Evolutionary conservation across 257 asterid genomes (phyloP).

Genomic region (Gentiana dahurica): DNA sequence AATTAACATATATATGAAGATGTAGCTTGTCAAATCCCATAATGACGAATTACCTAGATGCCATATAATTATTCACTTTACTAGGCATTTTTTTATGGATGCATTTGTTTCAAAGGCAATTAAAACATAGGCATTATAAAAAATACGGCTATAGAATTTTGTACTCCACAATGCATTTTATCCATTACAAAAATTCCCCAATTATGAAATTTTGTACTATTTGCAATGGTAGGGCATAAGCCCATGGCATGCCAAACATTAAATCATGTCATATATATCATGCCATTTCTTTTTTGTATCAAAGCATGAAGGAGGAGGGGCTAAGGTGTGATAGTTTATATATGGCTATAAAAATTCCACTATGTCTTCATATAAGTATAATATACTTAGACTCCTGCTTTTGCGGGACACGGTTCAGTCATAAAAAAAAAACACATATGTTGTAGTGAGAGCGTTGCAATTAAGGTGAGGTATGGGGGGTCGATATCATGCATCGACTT

Average conservation of each 20-base stretch:
- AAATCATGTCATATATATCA: constrained; percentile 38
- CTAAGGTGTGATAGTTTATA: constrained; percentile 3
- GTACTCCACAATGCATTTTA: neutral
- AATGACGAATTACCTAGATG: neutral
- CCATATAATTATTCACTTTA: neutral
- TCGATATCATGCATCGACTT: no score
- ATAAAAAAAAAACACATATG: no score
- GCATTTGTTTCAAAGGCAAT: neutral
- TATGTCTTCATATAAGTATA: constrained; percentile 2
- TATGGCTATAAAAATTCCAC: no score
- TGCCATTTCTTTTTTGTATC: constrained; percentile 34
- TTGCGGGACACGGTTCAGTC: neutral
- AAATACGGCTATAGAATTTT: constrained; percentile 1
- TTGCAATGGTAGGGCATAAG: constrained; percentile 29
- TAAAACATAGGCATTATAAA: neutral
- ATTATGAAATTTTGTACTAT: constrained; percentile 25
- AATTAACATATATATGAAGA: neutral
- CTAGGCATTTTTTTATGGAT: neutral
- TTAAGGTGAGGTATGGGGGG: no score
- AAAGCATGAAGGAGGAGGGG: constrained; percentile 17
- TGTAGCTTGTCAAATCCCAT: neutral
- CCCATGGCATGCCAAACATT: constrained; percentile 50
- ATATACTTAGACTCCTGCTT: constrained; percentile 6
- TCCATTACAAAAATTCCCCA: constrained; percentile 12
- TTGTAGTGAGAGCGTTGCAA: no score